These are phyloP conservation scores for Sanghuangporus weigelae DNA, from an alignment of 1,284 basidiomycete genomes.

Conservation along the genomic window DNA sequence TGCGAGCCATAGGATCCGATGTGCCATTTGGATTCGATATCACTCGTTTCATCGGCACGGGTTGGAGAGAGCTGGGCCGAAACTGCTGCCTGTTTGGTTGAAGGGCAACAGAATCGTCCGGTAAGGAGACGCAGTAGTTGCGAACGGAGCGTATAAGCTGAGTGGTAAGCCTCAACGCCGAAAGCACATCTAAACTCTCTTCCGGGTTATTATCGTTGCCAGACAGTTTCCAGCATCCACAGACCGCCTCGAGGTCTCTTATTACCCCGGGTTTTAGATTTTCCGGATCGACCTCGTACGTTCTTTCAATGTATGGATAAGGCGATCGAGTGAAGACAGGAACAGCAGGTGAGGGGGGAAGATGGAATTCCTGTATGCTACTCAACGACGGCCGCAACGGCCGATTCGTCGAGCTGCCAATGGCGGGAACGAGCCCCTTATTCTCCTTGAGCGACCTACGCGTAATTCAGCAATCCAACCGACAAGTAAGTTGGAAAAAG, in stretches of 20 bases:
- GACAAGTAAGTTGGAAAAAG: neutral
- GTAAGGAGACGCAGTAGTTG: slow-evolving; percentile 75
- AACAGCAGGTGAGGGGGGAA: slow-evolving; percentile 63
- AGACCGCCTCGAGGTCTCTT: slow-evolving; percentile 60
- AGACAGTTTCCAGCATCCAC: slow-evolving; percentile 43
- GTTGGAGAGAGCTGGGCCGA: slow-evolving; percentile 36
- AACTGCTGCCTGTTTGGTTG: slow-evolving; percentile 33
- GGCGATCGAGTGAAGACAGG: slow-evolving; percentile 41
- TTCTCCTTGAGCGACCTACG: slow-evolving; percentile 47
- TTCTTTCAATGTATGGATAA: slow-evolving; percentile 51
- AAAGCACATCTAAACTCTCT: slow-evolving; percentile 50
- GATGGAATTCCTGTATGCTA: slow-evolving; percentile 44
- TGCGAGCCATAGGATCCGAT: slow-evolving; percentile 56
- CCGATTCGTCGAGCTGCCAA: slow-evolving; percentile 48
- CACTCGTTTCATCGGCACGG: slow-evolving; percentile 33
- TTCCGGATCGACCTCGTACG: slow-evolving; percentile 66
- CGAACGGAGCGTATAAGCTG: slow-evolving; percentile 71
- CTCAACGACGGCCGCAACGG: slow-evolving; percentile 35
- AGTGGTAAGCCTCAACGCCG: slow-evolving; percentile 68
- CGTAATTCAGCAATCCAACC: neutral
- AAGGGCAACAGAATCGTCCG: slow-evolving; percentile 59
- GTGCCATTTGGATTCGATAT: slow-evolving; percentile 31
- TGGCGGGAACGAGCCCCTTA: slow-evolving; percentile 65
- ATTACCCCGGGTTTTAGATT: slow-evolving; percentile 65
- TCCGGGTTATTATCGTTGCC: slow-evolving; percentile 23